Conservation (phyloP, 1,139 yeast genomes). For the Meyerozyma smithsonii region DNA sequence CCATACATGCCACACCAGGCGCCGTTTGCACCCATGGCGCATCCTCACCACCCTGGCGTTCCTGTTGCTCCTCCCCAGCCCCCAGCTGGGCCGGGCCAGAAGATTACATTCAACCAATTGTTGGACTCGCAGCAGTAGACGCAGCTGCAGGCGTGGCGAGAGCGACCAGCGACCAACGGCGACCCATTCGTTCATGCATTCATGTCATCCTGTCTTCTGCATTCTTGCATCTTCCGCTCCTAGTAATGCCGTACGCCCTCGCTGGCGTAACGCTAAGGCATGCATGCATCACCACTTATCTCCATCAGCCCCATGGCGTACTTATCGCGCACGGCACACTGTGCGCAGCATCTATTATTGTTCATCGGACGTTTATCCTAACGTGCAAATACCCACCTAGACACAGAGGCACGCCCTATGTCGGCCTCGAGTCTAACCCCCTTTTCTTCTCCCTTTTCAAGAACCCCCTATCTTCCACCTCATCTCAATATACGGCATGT, state of each 20-base stretch:
- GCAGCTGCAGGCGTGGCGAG: too few species aligned
- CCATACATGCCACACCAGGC: conserved; percentile 5
- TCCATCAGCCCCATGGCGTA: too few species aligned
- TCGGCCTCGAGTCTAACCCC: not conserved
- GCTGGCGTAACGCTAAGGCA: too few species aligned
- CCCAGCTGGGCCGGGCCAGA: conserved; percentile 24
- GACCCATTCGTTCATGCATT: too few species aligned
- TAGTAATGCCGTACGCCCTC: too few species aligned
- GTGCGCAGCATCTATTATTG: too few species aligned
- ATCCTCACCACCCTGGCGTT: not conserved
- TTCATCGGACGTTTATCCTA: too few species aligned
- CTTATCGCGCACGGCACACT: too few species aligned
- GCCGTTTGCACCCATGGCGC: conserved; percentile 2
- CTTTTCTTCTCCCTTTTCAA: not conserved
- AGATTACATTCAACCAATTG: conserved; percentile 39
- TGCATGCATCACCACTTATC: too few species aligned
- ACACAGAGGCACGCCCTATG: not conserved
- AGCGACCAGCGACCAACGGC: too few species aligned
- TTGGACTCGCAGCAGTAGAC: conserved; percentile 26
- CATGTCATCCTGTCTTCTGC: not conserved
- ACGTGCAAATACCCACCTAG: not conserved
- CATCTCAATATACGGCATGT: too few species aligned
- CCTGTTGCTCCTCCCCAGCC: not conserved
- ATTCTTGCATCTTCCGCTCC: too few species aligned
- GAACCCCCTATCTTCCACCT: not conserved